Evolutionary conservation across 2,329 filamentous ascomycete species (phyloP), one percentile per base, ranked within the genome.

Genomic region (Hymenoscyphus fraxineus): DNA sequence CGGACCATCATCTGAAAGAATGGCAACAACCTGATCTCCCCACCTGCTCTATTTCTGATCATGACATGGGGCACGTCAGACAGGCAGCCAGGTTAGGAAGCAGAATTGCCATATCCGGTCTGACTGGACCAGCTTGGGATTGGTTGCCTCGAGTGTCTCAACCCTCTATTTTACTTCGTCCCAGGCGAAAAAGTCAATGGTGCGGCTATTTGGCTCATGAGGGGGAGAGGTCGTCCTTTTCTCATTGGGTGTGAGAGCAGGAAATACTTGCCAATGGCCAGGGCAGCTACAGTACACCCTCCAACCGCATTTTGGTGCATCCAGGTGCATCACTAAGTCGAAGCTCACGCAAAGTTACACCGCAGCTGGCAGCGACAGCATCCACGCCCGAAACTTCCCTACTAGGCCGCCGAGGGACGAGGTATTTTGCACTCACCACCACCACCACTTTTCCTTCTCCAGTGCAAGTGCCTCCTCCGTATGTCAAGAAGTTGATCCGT

Each of bases 321-420:
- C 41, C 19, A 15, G 19, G n/a, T 47, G 7, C 4, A 19, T 19
- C 41, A 19, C 16, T 19, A 22, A 22, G 3, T 22, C 44, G 22
- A 51, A 51, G n/a, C 44, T 51, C 44, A 27, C 44, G 44, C 44
- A 51, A 22, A 51, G 44, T 51, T 51, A 27, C 44, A 51, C 44
- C 4, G 44, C 44, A 51, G 44, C 19, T 51, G 1, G 44, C n/a
- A n/a, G n/a, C n/a, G n/a, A n/a, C 44, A 51, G 32, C 32, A 35
- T 35, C 44, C 44, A 27, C 44, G 44, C 44, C 44, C 44, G 44
- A 51, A 22, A 51, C 44, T 51, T 51, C 44, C 44, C 22, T 22
- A 51, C 44, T 22, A 9, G n/a, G 44, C 9, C 44, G 22, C 3
- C 44, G 22, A 19, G 3, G n/a, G n/a, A n/a, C n/a, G n/a, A n/a